Base-by-base conservation (phyloP, 2,329 filamentous ascomycete genomes). In the Phoma sp. region DNA sequence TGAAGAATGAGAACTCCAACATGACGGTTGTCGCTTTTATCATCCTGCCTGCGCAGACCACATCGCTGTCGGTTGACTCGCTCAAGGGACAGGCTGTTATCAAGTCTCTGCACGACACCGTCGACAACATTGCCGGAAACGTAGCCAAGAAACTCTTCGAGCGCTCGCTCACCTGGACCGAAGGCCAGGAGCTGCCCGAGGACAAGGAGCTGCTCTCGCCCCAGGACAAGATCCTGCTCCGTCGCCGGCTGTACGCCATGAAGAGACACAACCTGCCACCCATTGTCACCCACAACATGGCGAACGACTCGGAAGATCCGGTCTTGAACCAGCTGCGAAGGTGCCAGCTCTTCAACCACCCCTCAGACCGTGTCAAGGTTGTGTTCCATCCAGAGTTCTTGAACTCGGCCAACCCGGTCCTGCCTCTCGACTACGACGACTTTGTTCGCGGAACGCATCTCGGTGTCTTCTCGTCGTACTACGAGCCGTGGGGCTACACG, bases 401-500 rank as follows among this genome's bases (percentile, higher is more conserved):
- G 65, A 97, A 93, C 81, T 96, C 94, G 1, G 88, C 92, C 51
- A 98, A 97, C 78, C 94, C 95, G 0, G 93, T 99, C 2, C 83
- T 99, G 31, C 93, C 95, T 17, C 84, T 99, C 71, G 95, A 98
- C 78, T 98, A 99, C 70, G 95, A 99, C 71, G 95, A 99, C 76
- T 99, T 99, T 73, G 95, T 99, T 39, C 91, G 95, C 51, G 95
- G 95, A 62, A 98, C 94, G 36, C 94, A 99, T 77, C 80, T 99
- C 72, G 95, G 95, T 69, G 87, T 99, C 53, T 99, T 99, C 79
- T 84, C 94, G 22, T 98, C 95, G 2, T 98, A 98, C 84, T 99
- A 99, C 76, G 95, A 99, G 80, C 95, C 95, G 8, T 99, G 95
- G 95, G 95, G 95, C 40, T 99, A 99, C 78, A 99, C 95, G 2